Percentiles rank a stretch among this genome's conserved stretches.
phyloP scores from a whole-genome alignment of 495 filamentous ascomycete genomes.

The Hyaloscypha bicolor region DNA sequence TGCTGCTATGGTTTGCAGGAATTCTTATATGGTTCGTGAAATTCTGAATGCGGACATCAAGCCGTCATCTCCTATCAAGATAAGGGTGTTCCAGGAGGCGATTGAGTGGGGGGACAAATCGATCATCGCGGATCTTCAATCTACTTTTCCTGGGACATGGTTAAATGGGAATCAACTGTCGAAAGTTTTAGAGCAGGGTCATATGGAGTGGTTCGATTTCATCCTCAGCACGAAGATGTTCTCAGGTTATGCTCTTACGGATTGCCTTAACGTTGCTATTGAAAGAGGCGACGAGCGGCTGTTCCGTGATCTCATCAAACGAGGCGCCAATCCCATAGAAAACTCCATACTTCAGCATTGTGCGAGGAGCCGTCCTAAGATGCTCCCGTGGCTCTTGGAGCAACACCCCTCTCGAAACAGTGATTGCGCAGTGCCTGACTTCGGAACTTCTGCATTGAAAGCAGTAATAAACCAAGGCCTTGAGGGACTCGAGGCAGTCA shows the following conservation, averaged over 20 bases:
- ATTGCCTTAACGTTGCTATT: not conserved
- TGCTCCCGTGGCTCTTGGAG: conserved; percentile 3
- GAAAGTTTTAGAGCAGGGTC: not conserved
- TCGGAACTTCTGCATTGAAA: too few relatives aligned
- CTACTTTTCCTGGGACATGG: too few relatives aligned
- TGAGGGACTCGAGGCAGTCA: not conserved
- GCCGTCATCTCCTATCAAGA: too few relatives aligned
- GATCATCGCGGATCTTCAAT: conserved; percentile 5
- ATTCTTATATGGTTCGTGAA: too few relatives aligned
- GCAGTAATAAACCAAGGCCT: too few relatives aligned
- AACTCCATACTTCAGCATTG: too few relatives aligned
- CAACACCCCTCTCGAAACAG: not conserved
- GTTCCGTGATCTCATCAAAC: not conserved
- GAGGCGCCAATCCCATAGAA: not conserved
- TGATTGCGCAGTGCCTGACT: not conserved
- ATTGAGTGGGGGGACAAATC: conserved; percentile 1
- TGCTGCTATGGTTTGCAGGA: not conserved
- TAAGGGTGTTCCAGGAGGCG: too few relatives aligned
- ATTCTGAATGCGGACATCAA: too few relatives aligned
- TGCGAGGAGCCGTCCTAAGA: not conserved
- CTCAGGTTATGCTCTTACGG: too few relatives aligned
- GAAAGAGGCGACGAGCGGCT: not conserved
- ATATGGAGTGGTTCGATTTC: not conserved
- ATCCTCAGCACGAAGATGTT: not conserved
- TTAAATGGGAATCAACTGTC: not conserved